Evolutionary conservation across 164 flowering plant genomes (phyloP), one percentile per base, ranked within the genome.

Genomic region (Vitis labrusca): DNA sequence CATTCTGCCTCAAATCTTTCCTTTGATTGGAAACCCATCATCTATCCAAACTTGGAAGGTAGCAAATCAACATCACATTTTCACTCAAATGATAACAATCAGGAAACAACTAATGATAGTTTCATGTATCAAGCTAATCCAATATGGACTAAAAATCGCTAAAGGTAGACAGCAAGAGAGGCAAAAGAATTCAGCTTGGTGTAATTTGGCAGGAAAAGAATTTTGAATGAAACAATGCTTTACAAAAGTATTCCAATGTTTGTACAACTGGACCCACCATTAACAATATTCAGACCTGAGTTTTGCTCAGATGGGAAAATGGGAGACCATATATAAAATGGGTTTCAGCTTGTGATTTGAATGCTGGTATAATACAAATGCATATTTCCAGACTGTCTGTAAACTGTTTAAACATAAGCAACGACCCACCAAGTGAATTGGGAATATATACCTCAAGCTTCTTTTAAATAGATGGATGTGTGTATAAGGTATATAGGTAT

Each of bases 261-360:
- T 68, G 67, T 63, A 74, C 76, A 74, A n/a, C 54, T 13, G 13
- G 67, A 4, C 58, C 76, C 56, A 61, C 44, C 51, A 47, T 27
- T 59, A 62, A 11, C 10, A 3, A 16, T n/a, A 48, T 15, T 62
- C 52, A 62, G 16, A 0, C 51, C 65, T 0, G 16, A 62, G 12
- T 15, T 9, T 51, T 23, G 11, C 29, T 47, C 17, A 62, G 52
- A 62, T 44, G 23, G 12, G 29, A 48, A 44, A 62, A 62, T 47
- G 65, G 65, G 52, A 47, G 17, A 62, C 17, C 8, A 5, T 3
- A n/a, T 62, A 44, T 15, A 47, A 37, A 3, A 37, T 37, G 44
- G 6, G 44, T 37, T 37, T 37, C 44, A 44, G 27, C 27, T 47
- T n/a, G 52, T 61, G 14, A 61, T 61, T 6, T 61, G 8, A 9